Percentiles rank a stretch among this genome's conserved stretches.
Evolutionary conservation across 257 asterid species (phyloP).

Genomic region (Solanum lignicaule): DNA sequence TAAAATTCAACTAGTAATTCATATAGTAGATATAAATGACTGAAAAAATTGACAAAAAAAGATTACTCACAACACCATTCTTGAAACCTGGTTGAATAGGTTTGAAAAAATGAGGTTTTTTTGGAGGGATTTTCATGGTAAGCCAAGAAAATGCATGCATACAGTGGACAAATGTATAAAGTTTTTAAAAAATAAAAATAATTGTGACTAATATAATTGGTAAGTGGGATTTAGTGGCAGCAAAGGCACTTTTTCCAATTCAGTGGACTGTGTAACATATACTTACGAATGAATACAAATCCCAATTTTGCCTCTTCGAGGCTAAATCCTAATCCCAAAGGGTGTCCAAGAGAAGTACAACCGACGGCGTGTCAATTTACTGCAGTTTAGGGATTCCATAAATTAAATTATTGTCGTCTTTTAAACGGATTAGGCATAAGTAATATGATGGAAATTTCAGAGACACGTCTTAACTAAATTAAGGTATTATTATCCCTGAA

Average conservation of each 20-base stretch:
- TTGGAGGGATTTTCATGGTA: neutral
- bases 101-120: constrained; percentile 8
- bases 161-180: neutral
- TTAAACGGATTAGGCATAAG: no score
- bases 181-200: no score
- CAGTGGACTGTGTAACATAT: neutral
- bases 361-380: neutral
- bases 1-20: neutral
- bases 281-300: neutral
- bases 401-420: no score
- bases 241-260: neutral
- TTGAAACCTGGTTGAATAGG: constrained; percentile 7
- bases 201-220: neutral
- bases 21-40: neutral
- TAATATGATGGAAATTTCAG: rapidly evolving
- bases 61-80: constrained; percentile 3
- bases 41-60: neutral
- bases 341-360: neutral
- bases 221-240: neutral
- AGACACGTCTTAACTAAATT: no score
- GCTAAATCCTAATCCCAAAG: neutral
- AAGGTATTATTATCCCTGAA: rapidly evolving
- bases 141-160: neutral
- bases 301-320: neutral
- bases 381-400: no score